These are phyloP conservation scores for Fraxinus anomala DNA, from an alignment of 257 asterid species.

Conservation along the genomic window DNA sequence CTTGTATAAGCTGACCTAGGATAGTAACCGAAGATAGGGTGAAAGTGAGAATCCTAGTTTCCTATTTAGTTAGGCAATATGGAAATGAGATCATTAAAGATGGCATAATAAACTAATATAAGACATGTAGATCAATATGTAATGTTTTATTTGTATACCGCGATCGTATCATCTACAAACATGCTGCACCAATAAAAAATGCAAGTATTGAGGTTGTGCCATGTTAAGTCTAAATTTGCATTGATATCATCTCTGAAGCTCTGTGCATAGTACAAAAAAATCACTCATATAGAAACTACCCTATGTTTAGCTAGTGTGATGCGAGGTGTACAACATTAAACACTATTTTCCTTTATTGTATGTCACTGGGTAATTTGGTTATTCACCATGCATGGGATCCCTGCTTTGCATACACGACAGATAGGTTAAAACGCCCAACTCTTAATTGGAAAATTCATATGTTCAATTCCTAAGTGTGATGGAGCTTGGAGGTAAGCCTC, in stretches of 20 bases:
- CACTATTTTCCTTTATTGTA: not conserved
- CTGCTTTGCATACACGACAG: not conserved
- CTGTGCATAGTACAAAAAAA: not conserved
- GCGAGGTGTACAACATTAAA: not conserved
- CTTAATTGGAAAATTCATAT: not conserved
- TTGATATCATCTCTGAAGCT: not conserved
- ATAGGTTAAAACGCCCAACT: not conserved
- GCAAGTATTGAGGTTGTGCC: not conserved
- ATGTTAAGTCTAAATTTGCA: not conserved
- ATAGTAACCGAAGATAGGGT: constrained; percentile 5
- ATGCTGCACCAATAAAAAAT: not conserved
- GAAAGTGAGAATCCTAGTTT: not conserved
- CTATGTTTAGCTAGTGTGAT: not conserved
- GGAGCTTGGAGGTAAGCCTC: not conserved
- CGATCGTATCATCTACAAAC: not conserved
- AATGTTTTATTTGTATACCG: not conserved
- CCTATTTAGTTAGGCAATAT: not conserved
- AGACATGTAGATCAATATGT: not conserved
- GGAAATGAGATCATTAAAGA: not conserved
- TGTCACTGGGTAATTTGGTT: not conserved
- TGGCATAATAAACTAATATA: constrained; percentile 3
- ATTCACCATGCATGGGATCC: not conserved
- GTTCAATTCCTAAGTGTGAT: not conserved
- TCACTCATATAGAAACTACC: not conserved
- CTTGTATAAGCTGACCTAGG: not conserved